These are phyloP conservation scores for Gloeostereum incarnatum DNA, from an alignment of 768 basidiomycete species.

Conservation along the genomic window DNA sequence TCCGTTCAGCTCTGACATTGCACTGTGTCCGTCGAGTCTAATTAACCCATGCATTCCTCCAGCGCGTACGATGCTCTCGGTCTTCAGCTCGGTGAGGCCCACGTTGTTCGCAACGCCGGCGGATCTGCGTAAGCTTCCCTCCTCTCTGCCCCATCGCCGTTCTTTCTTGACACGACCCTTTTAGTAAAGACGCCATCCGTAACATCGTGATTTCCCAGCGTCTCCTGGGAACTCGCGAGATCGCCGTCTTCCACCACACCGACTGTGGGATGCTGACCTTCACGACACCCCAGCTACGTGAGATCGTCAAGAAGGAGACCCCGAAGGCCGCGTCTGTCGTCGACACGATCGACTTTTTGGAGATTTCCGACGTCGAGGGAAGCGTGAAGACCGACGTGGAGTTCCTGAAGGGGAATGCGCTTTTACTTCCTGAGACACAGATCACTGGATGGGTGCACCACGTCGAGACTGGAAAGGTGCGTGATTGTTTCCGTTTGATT, in stretches of 20 bases:
- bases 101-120: slow-evolving; percentile 45
- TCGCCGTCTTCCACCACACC: slow-evolving; percentile 44
- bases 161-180: neutral
- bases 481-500: too few relatives aligned
- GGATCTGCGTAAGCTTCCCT: slow-evolving; percentile 29
- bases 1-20: slow-evolving; percentile 10
- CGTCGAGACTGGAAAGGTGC: slow-evolving; percentile 43
- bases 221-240: slow-evolving; percentile 36
- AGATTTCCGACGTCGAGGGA: slow-evolving; percentile 28
- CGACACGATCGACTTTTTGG: slow-evolving; percentile 30
- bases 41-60: neutral
- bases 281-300: slow-evolving; percentile 24
- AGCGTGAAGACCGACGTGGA: slow-evolving; percentile 34
- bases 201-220: slow-evolving; percentile 43
- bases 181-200: slow-evolving; percentile 38
- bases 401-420: slow-evolving; percentile 29
- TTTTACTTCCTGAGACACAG: slow-evolving; percentile 26
- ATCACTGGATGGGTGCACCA: slow-evolving; percentile 45
- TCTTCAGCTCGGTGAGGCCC: slow-evolving; percentile 39
- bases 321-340: slow-evolving; percentile 17
- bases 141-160: neutral
- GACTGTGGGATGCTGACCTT: slow-evolving; percentile 47
- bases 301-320: slow-evolving; percentile 23
- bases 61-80: slow-evolving; percentile 36
- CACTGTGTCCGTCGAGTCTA: neutral